phyloP scores from a whole-genome alignment of 176 grass and related monocot species.

The Ensete glaucum region DNA sequence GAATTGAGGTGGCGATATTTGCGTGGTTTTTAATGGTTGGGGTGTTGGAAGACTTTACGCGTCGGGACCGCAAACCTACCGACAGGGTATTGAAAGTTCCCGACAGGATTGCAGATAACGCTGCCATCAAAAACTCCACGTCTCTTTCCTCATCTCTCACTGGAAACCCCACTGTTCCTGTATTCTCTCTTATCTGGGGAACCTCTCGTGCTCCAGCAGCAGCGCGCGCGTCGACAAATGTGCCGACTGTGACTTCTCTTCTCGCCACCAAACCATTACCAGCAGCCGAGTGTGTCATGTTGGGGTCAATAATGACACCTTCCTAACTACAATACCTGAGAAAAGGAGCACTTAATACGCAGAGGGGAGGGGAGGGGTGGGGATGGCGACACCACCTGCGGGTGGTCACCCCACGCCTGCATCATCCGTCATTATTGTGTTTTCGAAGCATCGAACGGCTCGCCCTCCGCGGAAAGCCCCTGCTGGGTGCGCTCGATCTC shows the following conservation, averaged over 20 bases:
- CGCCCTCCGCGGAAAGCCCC: neutral
- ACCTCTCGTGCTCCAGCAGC: too few relatives aligned
- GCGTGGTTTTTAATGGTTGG: conserved; percentile 5
- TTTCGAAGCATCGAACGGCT: conserved; percentile 19
- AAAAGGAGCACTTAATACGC: neutral
- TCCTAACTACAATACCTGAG: neutral
- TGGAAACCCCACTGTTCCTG: neutral
- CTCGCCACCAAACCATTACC: neutral
- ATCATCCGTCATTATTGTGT: conserved; percentile 22
- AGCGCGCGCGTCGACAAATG: neutral
- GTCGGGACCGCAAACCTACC: conserved; percentile 5
- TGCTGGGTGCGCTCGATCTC: neutral
- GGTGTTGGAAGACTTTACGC: neutral
- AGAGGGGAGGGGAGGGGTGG: neutral
- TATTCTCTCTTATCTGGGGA: neutral
- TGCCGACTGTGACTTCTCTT: neutral
- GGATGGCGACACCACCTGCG: conserved; percentile 12
- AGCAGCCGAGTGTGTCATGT: neutral
- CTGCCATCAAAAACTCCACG: neutral
- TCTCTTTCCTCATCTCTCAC: neutral
- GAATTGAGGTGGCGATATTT: neutral
- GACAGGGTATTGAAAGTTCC: conserved; percentile 13
- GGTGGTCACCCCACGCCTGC: neutral
- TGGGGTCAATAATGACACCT: conserved; percentile 2
- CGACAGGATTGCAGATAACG: conserved; percentile 7